A percentile compares a stretch with the other conserved stretches of the same genome.
These are phyloP conservation scores for Yarrowia deformans DNA, from an alignment of 805 yeast genomes.

Conservation along the genomic window DNA sequence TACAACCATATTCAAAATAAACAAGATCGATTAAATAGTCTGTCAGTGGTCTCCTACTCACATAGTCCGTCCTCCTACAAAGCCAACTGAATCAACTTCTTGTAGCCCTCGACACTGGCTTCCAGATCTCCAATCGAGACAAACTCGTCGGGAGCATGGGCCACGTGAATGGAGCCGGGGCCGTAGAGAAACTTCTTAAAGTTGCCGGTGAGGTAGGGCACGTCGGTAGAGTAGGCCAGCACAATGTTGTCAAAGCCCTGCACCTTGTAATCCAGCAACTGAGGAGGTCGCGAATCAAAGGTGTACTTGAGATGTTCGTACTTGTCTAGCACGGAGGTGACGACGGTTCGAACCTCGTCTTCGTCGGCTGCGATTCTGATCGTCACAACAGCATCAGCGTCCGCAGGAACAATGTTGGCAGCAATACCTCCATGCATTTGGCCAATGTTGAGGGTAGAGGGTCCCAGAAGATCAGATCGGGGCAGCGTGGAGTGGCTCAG, in stretches of 20 bases:
- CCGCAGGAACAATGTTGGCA: constrained; percentile 67
- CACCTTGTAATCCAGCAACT: constrained; percentile 62
- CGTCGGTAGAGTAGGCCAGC: constrained; percentile 62
- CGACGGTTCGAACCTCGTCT: constrained; percentile 51
- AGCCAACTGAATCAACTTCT: constrained; percentile 51
- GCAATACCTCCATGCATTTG: constrained; percentile 67
- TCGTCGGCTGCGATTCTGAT: constrained; percentile 63
- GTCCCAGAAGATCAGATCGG: constrained; percentile 60
- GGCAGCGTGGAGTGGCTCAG: constrained; percentile 59
- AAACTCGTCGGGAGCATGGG: constrained; percentile 65
- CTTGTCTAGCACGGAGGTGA: constrained; percentile 52
- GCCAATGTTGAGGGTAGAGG: constrained; percentile 69
- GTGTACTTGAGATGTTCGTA: constrained; percentile 45
- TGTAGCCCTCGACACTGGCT: constrained; percentile 62
- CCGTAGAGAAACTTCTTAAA: constrained; percentile 65
- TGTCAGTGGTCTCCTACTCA: no score
- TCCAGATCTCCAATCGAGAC: constrained; percentile 58
- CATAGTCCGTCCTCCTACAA: neutral
- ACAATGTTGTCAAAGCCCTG: constrained; percentile 67
- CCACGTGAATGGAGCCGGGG: constrained; percentile 69
- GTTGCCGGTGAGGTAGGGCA: constrained; percentile 54
- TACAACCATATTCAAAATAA: no score
- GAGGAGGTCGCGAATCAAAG: constrained; percentile 51
- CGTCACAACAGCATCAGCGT: constrained; percentile 58
- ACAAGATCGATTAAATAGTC: no score